Conservation (phyloP, 345 rosid genomes). For the Dipteronia sinensis region DNA sequence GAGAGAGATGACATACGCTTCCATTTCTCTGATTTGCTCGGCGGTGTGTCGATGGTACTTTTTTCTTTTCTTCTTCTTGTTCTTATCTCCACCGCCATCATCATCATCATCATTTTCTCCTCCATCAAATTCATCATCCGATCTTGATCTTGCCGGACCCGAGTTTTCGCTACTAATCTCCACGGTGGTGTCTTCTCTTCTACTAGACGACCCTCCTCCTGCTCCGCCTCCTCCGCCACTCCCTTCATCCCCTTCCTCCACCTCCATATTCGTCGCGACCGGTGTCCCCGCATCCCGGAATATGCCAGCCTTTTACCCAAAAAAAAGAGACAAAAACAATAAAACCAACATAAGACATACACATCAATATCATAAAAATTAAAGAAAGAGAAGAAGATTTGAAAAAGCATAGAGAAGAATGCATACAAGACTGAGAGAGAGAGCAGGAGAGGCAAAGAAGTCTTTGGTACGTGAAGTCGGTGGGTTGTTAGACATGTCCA, state of each 20-base stretch:
- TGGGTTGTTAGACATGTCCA: slow-evolving; percentile 86
- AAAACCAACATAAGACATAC: neutral
- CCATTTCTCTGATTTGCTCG: slow-evolving; percentile 97
- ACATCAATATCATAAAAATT: neutral
- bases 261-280: slow-evolving; percentile 48
- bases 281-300: slow-evolving; percentile 63
- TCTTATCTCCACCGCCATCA: slow-evolving; percentile 41
- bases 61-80: slow-evolving; percentile 89
- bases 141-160: slow-evolving; percentile 78
- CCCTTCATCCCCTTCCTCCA: slow-evolving; percentile 76
- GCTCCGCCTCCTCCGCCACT: slow-evolving; percentile 44
- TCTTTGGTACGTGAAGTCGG: slow-evolving; percentile 78
- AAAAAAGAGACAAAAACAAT: slow-evolving; percentile 2
- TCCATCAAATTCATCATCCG: slow-evolving; percentile 75
- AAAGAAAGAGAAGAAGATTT: neutral
- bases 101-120: slow-evolving; percentile 59
- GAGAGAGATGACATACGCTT: slow-evolving; percentile 57
- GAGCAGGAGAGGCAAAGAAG: slow-evolving; percentile 96
- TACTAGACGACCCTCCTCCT: slow-evolving; percentile 28
- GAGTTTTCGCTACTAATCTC: slow-evolving; percentile 97
- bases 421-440: slow-evolving; percentile 86
- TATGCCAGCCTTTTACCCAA: slow-evolving; percentile 72
- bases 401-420: neutral
- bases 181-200: slow-evolving; percentile 67
- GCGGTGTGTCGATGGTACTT: slow-evolving; percentile 95